A percentile compares a stretch with the other conserved stretches of the same genome.
phyloP scores from a whole-genome alignment of 164 flowering plant genomes.

The Umbellularia californica region DNA sequence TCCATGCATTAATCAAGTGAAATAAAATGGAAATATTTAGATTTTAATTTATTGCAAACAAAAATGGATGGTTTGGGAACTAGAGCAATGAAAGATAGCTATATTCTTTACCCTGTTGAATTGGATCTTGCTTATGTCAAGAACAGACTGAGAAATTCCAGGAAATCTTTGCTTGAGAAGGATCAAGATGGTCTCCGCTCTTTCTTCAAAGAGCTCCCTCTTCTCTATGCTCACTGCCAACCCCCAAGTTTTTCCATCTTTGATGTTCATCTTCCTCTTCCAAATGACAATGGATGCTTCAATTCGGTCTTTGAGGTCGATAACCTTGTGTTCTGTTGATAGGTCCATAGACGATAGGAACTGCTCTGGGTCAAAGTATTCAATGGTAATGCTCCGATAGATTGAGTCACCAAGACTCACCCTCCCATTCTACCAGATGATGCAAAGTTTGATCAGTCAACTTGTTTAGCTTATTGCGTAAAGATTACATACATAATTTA shows the following conservation, averaged over 20 bases:
- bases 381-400: constrained; percentile 74
- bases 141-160: constrained; percentile 76
- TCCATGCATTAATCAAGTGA: too few species aligned
- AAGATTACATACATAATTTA: too few species aligned
- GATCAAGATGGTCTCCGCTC: constrained; percentile 77
- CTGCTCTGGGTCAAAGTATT: constrained; percentile 66
- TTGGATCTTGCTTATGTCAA: constrained; percentile 83
- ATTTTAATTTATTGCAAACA: too few species aligned
- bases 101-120: constrained; percentile 44
- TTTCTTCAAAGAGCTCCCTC: constrained; percentile 85
- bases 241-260: constrained; percentile 81
- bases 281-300: constrained; percentile 89
- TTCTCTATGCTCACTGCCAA: constrained; percentile 77
- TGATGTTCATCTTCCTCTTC: constrained; percentile 74
- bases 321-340: constrained; percentile 72
- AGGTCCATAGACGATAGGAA: constrained; percentile 62
- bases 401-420: constrained; percentile 76
- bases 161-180: constrained; percentile 79
- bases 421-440: constrained; percentile 56
- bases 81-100: not conserved
- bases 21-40: too few species aligned
- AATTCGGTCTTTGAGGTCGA: constrained; percentile 75
- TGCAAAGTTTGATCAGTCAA: not conserved
- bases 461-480: too few species aligned
- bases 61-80: too few species aligned